A percentile compares a stretch with the other conserved stretches of the same genome.
Evolutionary conservation across 1,284 basidiomycete species (phyloP).

Genomic region (Sporisorium iseilematis-ciliati): DNA sequence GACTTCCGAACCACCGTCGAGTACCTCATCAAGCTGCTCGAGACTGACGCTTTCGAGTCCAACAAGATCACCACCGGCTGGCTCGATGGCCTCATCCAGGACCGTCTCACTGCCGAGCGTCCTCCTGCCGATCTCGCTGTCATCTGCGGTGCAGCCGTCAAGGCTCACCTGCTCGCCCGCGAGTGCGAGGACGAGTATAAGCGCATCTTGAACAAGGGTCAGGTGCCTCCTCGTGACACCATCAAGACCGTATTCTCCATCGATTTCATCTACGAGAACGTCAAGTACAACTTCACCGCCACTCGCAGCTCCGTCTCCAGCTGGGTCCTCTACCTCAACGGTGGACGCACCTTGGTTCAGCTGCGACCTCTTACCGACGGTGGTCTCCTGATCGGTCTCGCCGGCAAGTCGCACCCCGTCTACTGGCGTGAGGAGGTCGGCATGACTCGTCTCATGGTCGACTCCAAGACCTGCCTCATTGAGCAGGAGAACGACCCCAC

Average conservation of each 20-base stretch:
- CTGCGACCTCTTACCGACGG: constrained; percentile 88
- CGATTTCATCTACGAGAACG: constrained; percentile 93
- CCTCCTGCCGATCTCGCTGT: constrained; percentile 93
- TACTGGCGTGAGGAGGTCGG: constrained; percentile 99
- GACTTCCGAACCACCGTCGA: constrained; percentile 99
- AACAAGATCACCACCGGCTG: constrained; percentile 99
- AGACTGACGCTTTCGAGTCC: constrained; percentile 94
- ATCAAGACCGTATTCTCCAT: constrained; percentile 96
- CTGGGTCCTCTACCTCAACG: constrained; percentile 97
- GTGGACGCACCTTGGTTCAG: constrained; percentile 74
- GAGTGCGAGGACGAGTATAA: constrained; percentile 94
- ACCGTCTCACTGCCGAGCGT: constrained; percentile 94
- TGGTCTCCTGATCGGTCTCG: constrained; percentile 89
- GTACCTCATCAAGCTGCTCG: constrained; percentile 90
- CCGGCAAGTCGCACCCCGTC: constrained; percentile 94
- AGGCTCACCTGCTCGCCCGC: constrained; percentile 90
- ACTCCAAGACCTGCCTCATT: constrained; percentile 93
- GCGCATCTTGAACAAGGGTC: constrained; percentile 95
- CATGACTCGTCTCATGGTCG: constrained; percentile 83
- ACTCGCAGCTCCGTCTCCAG: constrained; percentile 87
- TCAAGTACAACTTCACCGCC: constrained; percentile 95
- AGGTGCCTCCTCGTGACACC: constrained; percentile 92
- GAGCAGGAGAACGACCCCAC: constrained; percentile 99
- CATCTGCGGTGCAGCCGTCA: constrained; percentile 92
- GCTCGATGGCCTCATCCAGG: constrained; percentile 95